Conservation (phyloP, 768 basidiomycete genomes). For the Dendrothele bispora region DNA sequence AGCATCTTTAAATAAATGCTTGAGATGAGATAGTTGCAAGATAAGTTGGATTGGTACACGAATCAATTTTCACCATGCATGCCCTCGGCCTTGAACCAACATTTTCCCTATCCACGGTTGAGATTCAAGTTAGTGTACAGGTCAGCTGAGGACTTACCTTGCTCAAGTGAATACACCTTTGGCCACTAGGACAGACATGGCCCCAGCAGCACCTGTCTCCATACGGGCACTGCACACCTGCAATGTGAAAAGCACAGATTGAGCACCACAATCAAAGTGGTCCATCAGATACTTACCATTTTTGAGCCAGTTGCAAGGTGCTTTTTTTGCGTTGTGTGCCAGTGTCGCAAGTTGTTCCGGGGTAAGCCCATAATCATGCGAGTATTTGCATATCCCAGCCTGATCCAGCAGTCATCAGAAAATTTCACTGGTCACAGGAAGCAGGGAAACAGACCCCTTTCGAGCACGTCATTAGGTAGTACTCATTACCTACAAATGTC, state of each 20-base stretch:
- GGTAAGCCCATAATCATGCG: constrained; percentile 75
- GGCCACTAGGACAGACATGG: constrained; percentile 79
- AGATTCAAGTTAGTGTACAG: constrained; percentile 7
- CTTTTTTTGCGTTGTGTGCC: constrained; percentile 78
- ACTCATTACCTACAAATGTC: constrained; percentile 85
- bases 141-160: constrained; percentile 34
- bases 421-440: neutral
- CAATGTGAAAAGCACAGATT: neutral
- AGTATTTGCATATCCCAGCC: constrained; percentile 75
- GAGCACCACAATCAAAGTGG: neutral
- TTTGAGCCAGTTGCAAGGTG: constrained; percentile 83
- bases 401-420: constrained; percentile 27
- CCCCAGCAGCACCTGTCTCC: constrained; percentile 82
- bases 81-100: constrained; percentile 91
- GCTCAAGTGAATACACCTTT: constrained; percentile 51
- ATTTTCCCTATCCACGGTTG: constrained; percentile 83
- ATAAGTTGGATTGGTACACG: too few species aligned
- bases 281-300: constrained; percentile 48
- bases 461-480: constrained; percentile 80
- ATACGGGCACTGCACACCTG: constrained; percentile 74
- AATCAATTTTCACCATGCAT: too few species aligned
- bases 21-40: too few species aligned
- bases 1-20: too few species aligned
- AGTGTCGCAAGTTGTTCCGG: constrained; percentile 71
- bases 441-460: constrained; percentile 55